Conservation (phyloP, 2,329 filamentous ascomycete genomes). For the Diaporthe ampelina region DNA sequence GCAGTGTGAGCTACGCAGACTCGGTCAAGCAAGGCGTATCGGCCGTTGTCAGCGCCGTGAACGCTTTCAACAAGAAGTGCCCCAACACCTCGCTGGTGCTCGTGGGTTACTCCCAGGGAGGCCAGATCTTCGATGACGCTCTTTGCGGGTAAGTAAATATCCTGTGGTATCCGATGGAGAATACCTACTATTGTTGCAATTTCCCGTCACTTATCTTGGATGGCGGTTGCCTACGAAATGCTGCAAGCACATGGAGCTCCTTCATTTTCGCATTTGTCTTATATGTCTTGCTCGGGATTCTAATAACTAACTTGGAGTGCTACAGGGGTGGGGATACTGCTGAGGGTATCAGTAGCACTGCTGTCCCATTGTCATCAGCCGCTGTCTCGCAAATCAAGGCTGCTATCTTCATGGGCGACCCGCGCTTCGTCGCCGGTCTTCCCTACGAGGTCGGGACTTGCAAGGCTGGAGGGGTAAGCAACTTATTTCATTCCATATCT, state of each 20-base stretch:
- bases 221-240: neutral
- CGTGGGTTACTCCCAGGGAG: slow-evolving; percentile 75
- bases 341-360: slow-evolving; percentile 60
- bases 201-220: neutral
- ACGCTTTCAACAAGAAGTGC: slow-evolving; percentile 66
- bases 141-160: slow-evolving; percentile 62
- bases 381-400: slow-evolving; percentile 70
- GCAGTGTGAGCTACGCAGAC: slow-evolving; percentile 67
- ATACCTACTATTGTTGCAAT: neutral
- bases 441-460: slow-evolving; percentile 74
- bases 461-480: slow-evolving; percentile 69
- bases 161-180: neutral
- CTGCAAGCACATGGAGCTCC: neutral
- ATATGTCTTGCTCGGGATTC: neutral
- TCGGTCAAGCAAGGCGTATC: slow-evolving; percentile 68
- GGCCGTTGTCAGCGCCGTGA: slow-evolving; percentile 70
- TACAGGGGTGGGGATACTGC: slow-evolving; percentile 60
- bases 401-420: slow-evolving; percentile 74
- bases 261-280: neutral
- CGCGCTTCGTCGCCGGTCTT: slow-evolving; percentile 66
- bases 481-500: neutral
- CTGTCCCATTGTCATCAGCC: slow-evolving; percentile 57
- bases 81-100: slow-evolving; percentile 70
- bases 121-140: slow-evolving; percentile 74
- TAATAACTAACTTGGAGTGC: neutral